phyloP scores from a whole-genome alignment of 108 stramenopile species.

The Tribonema minus region DNA sequence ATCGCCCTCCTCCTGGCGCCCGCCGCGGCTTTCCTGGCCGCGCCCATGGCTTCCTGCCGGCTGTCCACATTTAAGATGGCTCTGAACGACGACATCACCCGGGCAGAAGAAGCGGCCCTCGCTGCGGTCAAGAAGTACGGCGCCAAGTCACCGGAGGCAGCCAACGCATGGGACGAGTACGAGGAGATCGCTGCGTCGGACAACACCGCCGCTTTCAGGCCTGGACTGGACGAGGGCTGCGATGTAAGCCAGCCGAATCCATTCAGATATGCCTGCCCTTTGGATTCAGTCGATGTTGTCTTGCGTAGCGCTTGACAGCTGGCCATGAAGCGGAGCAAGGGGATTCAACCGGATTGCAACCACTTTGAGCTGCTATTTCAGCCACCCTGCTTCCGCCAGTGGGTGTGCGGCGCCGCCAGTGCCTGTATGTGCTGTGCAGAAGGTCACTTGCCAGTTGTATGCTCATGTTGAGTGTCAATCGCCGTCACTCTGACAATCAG shows the following conservation, averaged over 20 bases:
- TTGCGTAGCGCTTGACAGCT: too few relatives aligned
- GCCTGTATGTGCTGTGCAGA: not conserved
- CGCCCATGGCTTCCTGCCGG: not conserved
- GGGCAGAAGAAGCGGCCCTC: conserved; percentile 18
- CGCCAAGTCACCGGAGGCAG: conserved; percentile 20
- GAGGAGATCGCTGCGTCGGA: conserved; percentile 38
- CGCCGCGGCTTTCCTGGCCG: conserved; percentile 8
- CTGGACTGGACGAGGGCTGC: conserved; percentile 37
- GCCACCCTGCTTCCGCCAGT: not conserved
- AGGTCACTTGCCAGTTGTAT: too few relatives aligned
- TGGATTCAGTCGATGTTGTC: too few relatives aligned
- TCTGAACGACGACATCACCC: not conserved
- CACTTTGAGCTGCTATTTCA: not conserved
- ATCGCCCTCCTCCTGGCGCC: not conserved
- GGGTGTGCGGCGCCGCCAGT: not conserved
- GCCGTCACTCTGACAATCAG: too few relatives aligned
- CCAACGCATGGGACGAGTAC: conserved; percentile 37
- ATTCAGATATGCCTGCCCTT: too few relatives aligned
- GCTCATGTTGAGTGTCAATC: too few relatives aligned
- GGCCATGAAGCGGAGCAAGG: not conserved
- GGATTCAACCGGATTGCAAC: not conserved
- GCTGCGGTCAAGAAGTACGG: conserved; percentile 34
- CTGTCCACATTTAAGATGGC: conserved; percentile 3
- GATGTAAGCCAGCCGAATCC: conserved; percentile 1
- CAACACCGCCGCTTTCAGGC: conserved; percentile 19